Conservation (phyloP, 2,329 filamentous ascomycete species). For the Myriosclerotinia scirpicola region DNA sequence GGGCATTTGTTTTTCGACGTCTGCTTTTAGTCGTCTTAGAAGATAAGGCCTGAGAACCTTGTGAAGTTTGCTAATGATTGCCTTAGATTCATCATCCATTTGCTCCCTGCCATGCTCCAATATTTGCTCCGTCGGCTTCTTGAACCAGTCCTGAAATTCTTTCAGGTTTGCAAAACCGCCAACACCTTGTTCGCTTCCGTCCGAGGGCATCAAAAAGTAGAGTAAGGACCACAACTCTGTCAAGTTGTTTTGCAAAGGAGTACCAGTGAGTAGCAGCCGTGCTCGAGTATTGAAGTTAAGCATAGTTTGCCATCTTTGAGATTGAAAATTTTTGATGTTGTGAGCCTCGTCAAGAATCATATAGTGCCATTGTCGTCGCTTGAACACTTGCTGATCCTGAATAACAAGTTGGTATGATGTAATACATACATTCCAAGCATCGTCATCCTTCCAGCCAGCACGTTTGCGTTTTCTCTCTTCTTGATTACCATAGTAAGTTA, state of each 20-base stretch:
- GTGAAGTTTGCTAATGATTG: conserved; percentile 90
- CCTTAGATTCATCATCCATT: conserved; percentile 90
- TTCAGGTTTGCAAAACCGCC: conserved; percentile 92
- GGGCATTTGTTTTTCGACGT: conserved; percentile 99
- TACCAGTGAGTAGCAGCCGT: conserved; percentile 85
- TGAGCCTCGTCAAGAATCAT: conserved; percentile 98
- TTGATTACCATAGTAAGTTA: conserved; percentile 93
- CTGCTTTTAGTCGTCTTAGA: conserved; percentile 84
- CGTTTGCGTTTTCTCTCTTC: conserved; percentile 91
- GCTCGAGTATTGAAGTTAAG: conserved; percentile 90
- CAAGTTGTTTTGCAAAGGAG: conserved; percentile 93
- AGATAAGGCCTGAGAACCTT: conserved; percentile 91
- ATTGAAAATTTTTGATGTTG: conserved; percentile 99
- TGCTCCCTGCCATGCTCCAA: conserved; percentile 90
- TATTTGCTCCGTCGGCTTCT: conserved; percentile 93
- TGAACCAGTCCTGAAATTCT: conserved; percentile 95
- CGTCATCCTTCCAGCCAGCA: conserved; percentile 88
- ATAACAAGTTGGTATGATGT: conserved; percentile 96
- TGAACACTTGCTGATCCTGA: conserved; percentile 91
- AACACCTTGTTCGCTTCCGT: conserved; percentile 68
- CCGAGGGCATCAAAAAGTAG: conserved; percentile 94
- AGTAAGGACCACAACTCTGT: conserved; percentile 96
- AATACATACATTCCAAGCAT: conserved; percentile 95
- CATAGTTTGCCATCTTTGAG: conserved; percentile 92
- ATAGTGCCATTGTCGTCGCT: conserved; percentile 92